A percentile compares a stretch with the other conserved stretches of the same genome.
Conservation (phyloP, 352 stramenopile genomes). For the Globisporangium apiculatum region DNA sequence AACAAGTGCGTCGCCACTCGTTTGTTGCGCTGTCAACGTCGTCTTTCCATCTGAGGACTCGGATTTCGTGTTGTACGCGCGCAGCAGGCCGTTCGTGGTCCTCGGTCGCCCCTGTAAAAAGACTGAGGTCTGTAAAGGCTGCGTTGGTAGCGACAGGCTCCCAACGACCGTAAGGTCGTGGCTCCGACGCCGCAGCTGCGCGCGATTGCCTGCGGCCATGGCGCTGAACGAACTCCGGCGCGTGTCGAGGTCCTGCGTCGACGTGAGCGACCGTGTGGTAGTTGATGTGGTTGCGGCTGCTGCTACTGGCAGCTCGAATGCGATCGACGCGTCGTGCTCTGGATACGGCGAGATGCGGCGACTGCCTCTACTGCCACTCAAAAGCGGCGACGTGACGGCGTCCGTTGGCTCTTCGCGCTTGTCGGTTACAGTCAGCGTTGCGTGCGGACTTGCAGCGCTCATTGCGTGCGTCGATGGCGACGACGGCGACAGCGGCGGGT, state of each 20-base stretch:
- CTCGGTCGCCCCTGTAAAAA: slow-evolving; percentile 5
- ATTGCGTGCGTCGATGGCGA: slow-evolving; percentile 10
- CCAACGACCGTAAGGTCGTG: slow-evolving; percentile 33
- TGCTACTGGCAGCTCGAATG: slow-evolving; percentile 12
- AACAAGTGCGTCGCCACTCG: slow-evolving; percentile 33
- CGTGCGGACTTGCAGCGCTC: not conserved
- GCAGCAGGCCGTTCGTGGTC: slow-evolving; percentile 34
- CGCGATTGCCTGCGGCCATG: slow-evolving; percentile 34
- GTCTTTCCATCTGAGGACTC: slow-evolving; percentile 11
- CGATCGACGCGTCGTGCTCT: slow-evolving; percentile 2
- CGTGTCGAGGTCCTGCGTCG: slow-evolving; percentile 31
- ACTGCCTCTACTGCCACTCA: slow-evolving; percentile 2
- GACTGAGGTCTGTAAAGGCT: slow-evolving; percentile 4
- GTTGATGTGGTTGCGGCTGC: slow-evolving; percentile 2
- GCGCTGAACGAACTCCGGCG: slow-evolving; percentile 32
- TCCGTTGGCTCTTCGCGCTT: slow-evolving; percentile 12
- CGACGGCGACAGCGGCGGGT: slow-evolving; percentile 7
- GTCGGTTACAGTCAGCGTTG: not conserved
- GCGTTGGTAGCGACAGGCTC: slow-evolving; percentile 19
- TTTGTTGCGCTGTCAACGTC: slow-evolving; percentile 21
- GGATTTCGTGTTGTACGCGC: slow-evolving; percentile 37
- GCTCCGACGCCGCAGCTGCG: slow-evolving; percentile 35
- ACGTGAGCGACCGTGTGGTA: slow-evolving; percentile 28
- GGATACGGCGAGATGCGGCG: slow-evolving; percentile 7
- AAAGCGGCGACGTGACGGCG: slow-evolving; percentile 11